Evolutionary conservation across 1,139 yeast genomes (phyloP).

Genomic region (Pichia norvegensis): DNA sequence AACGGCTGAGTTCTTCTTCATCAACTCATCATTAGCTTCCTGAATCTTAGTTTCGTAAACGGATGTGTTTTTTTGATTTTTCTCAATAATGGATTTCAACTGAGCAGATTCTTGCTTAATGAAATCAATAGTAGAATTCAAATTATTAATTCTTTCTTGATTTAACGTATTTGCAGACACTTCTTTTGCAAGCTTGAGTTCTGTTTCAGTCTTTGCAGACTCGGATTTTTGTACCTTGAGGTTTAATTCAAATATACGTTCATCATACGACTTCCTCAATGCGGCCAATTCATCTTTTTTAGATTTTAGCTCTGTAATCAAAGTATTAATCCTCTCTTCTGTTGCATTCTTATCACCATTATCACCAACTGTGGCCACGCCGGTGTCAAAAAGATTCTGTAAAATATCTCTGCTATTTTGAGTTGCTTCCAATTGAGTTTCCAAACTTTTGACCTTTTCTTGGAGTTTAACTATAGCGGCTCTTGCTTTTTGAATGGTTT

Average conservation of each 20-base stretch:
- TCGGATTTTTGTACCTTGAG: constrained; percentile 32
- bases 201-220: constrained; percentile 44
- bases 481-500: constrained; percentile 41
- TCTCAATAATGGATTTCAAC: constrained; percentile 34
- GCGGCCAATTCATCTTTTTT: constrained; percentile 23
- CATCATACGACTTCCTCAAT: constrained; percentile 35
- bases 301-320: constrained; percentile 26
- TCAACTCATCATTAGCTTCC: constrained; percentile 46
- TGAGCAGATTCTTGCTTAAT: constrained; percentile 40
- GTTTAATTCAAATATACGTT: constrained; percentile 36
- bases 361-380: constrained; percentile 28
- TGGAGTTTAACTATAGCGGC: constrained; percentile 65
- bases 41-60: constrained; percentile 51
- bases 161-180: constrained; percentile 39
- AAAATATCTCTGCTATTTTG: constrained; percentile 62
- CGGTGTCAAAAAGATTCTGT: constrained; percentile 31
- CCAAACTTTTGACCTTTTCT: constrained; percentile 48
- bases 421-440: constrained; percentile 44
- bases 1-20: constrained; percentile 36
- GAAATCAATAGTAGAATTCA: constrained; percentile 32
- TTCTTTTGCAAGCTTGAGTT: constrained; percentile 38
- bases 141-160: constrained; percentile 36
- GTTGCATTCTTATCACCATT: constrained; percentile 17
- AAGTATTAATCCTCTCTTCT: constrained; percentile 30
- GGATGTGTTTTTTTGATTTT: constrained; percentile 48